phyloP scores from a whole-genome alignment of 352 stramenopile genomes.

The Thalassiosira allenii region DNA sequence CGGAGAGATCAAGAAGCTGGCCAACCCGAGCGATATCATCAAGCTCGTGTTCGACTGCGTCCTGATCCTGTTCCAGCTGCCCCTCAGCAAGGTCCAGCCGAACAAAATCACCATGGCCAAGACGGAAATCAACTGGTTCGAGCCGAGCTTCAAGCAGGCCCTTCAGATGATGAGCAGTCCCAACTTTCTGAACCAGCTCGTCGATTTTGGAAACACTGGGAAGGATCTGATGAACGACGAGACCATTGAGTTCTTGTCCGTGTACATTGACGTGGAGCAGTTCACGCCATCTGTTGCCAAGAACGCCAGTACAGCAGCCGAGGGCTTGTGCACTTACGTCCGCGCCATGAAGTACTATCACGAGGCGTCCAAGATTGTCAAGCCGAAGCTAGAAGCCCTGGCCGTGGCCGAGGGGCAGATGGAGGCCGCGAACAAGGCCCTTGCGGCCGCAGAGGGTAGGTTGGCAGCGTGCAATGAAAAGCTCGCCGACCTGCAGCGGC shows the following conservation, averaged over 20 bases:
- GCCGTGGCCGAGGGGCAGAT: conserved; percentile 96
- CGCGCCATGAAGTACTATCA: conserved; percentile 99
- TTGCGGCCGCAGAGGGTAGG: conserved; percentile 92
- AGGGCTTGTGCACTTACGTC: conserved; percentile 97
- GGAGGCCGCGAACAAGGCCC: conserved; percentile 96
- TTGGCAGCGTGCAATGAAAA: conserved; percentile 94
- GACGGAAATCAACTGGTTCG: conserved; percentile 96
- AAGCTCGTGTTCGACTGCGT: conserved; percentile 98
- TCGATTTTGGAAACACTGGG: conserved; percentile 94
- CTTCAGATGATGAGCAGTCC: conserved; percentile 96
- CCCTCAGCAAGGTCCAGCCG: conserved; percentile 91
- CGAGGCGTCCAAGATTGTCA: conserved; percentile 98
- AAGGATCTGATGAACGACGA: conserved; percentile 99
- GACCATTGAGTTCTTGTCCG: conserved; percentile 96
- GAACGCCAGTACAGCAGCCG: conserved; percentile 94
- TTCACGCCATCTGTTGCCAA: conserved; percentile 96
- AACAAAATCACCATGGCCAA: conserved; percentile 96
- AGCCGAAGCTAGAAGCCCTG: conserved; percentile 98
- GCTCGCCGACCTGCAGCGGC: conserved; percentile 93
- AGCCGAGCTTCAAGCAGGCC: conserved; percentile 96
- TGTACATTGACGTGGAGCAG: conserved; percentile 97
- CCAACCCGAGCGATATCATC: conserved; percentile 98
- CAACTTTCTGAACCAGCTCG: conserved; percentile 96
- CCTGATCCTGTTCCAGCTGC: conserved; percentile 95
- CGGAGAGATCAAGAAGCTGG: conserved; percentile 98